phyloP scores from a whole-genome alignment of 495 filamentous ascomycete genomes.

The Lichina pygmaea region DNA sequence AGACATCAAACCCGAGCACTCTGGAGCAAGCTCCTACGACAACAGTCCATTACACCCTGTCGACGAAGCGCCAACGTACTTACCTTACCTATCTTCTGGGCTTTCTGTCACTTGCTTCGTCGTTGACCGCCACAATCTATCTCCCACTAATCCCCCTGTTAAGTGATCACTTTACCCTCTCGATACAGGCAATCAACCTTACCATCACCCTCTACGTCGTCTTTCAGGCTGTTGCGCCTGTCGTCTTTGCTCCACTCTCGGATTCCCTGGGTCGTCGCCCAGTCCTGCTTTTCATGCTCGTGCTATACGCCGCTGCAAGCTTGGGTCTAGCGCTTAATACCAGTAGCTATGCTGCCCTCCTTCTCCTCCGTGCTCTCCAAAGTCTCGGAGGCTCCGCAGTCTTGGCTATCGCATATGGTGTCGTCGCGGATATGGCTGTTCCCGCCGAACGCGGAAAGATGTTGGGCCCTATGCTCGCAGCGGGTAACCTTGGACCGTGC shows the following conservation, averaged over 20 bases:
- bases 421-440: slow-evolving; percentile 1
- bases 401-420: slow-evolving; percentile 1
- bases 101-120: background rate
- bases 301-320: slow-evolving; percentile 14
- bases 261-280: slow-evolving; percentile 16
- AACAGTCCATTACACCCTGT: background rate
- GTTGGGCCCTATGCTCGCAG: background rate
- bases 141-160: slow-evolving; percentile 16
- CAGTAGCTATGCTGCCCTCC: slow-evolving; percentile 11
- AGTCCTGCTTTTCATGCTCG: slow-evolving; percentile 15
- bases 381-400: slow-evolving; percentile 13
- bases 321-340: slow-evolving; percentile 16
- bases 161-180: slow-evolving; percentile 13
- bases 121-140: slow-evolving; percentile 11
- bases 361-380: slow-evolving; percentile 16
- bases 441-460: slow-evolving; percentile 1
- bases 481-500: slow-evolving; percentile 5
- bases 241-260: slow-evolving; percentile 14
- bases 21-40: too few relatives aligned
- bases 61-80: background rate
- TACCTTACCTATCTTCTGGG: slow-evolving; percentile 1
- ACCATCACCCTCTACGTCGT: slow-evolving; percentile 19
- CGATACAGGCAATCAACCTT: slow-evolving; percentile 16
- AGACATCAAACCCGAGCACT: too few relatives aligned
- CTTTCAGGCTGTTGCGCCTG: slow-evolving; percentile 19